Conservation (phyloP, 495 filamentous ascomycete species). For the Penicillium desertorum region DNA sequence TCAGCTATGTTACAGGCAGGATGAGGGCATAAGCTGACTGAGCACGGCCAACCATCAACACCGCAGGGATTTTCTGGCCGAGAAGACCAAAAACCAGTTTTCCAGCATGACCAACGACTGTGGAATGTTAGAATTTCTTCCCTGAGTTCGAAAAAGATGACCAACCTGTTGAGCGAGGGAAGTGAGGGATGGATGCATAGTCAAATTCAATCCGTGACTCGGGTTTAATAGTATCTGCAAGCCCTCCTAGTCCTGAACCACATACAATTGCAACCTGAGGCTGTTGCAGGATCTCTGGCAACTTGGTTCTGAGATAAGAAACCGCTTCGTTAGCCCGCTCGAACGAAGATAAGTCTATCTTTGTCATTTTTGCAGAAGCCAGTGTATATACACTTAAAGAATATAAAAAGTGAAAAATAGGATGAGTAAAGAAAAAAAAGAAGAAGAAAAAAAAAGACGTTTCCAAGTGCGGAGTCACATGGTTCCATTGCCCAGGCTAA, state of each 20-base stretch:
- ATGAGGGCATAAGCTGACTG: slow-evolving; percentile 57
- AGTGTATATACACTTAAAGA: background rate
- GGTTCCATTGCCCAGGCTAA: slow-evolving; percentile 9
- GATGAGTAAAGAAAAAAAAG: background rate
- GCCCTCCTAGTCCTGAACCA: slow-evolving; percentile 68
- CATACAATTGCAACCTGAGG: slow-evolving; percentile 70
- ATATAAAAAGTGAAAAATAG: background rate
- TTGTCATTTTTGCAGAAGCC: slow-evolving; percentile 16
- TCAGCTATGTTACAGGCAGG: background rate
- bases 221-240: slow-evolving; percentile 58
- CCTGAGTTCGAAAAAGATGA: slow-evolving; percentile 5
- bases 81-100: slow-evolving; percentile 71
- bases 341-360: slow-evolving; percentile 24
- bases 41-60: slow-evolving; percentile 71
- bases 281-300: slow-evolving; percentile 48
- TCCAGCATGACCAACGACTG: slow-evolving; percentile 71
- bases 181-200: slow-evolving; percentile 64
- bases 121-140: slow-evolving; percentile 4
- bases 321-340: slow-evolving; percentile 43
- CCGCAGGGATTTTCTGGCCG: slow-evolving; percentile 55
- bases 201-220: slow-evolving; percentile 55
- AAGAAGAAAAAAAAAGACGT: background rate
- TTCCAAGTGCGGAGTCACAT: slow-evolving; percentile 15
- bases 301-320: slow-evolving; percentile 33
- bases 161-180: slow-evolving; percentile 65